These are phyloP conservation scores for Alternaria burnsii DNA, from an alignment of 2,329 filamentous ascomycete species.

Conservation along the genomic window DNA sequence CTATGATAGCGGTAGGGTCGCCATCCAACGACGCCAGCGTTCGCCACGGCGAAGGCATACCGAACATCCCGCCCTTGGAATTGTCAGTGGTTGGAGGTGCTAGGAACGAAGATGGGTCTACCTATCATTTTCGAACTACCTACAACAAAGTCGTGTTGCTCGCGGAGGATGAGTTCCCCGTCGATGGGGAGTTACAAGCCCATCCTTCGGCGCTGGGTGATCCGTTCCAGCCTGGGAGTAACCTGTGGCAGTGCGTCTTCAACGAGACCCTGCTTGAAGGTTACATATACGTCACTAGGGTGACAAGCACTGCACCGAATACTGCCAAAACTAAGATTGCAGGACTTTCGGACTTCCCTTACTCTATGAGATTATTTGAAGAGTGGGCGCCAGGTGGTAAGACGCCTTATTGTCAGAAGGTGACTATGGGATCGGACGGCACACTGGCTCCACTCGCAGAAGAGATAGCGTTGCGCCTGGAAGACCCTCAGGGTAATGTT, in stretches of 20 bases:
- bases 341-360: conserved; percentile 25
- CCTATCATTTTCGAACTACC: conserved; percentile 33
- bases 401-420: conserved; percentile 33
- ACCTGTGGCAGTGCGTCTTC: conserved; percentile 40
- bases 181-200: neutral
- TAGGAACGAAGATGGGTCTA: conserved; percentile 8
- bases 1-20: conserved; percentile 26
- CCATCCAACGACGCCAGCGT: conserved; percentile 14
- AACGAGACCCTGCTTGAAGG: conserved; percentile 39
- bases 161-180: conserved; percentile 22
- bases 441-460: conserved; percentile 1
- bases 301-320: neutral
- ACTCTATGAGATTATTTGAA: conserved; percentile 37
- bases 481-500: conserved; percentile 11
- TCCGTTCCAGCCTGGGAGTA: conserved; percentile 22
- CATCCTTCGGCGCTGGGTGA: conserved; percentile 4
- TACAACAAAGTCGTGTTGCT: conserved; percentile 38
- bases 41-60: conserved; percentile 31
- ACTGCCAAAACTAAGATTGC: neutral
- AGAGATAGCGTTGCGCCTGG: conserved; percentile 11
- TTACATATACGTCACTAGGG: conserved; percentile 26
- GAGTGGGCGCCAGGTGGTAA: conserved; percentile 24
- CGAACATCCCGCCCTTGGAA: conserved; percentile 20
- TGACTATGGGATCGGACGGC: conserved; percentile 10
- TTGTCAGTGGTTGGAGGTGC: conserved; percentile 10